Base-by-base conservation (phyloP, 2,329 filamentous ascomycete species). In the Cladosporium halotolerans region DNA sequence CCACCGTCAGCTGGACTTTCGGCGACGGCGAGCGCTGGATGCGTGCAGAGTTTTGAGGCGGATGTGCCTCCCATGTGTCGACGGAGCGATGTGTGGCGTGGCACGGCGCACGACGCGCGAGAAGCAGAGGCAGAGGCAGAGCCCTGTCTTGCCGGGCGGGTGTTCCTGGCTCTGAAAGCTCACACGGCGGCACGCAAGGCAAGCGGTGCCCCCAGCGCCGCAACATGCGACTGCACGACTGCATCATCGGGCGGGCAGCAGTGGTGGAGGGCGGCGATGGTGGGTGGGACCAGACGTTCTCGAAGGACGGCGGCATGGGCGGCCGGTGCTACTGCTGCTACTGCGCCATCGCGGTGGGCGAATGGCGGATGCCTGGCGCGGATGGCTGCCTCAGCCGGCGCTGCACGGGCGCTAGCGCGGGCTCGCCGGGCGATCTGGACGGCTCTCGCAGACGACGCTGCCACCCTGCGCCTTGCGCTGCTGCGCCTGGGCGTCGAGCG, bases 291-390 rank as follows among this genome's bases (percentile, higher is more conserved):
- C 11, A 14, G 16, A 40, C 13, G 47, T 50, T 50, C 47, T 43
- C 39, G 47, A 50, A 50, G 47, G 10, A 14, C 16, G 16, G 16
- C 16, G 16, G 16, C 16, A 18, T 18, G 32, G 45, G 23, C 46
- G 36, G 41, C 41, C 46, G 46, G 38, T 49, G 46, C 36, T 49
- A 49, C 46, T 49, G 41, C 46, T 49, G 46, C 36, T 49, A 49
- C 46, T 49, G 41, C 46, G 46, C 46, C 46, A 49, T 49, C 38
- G 31, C 14, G 23, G 46, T 34, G 46, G 33, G 36, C 23, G 46
- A 40, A 31, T 40, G 38, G 3, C 33, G 9, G 33, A 23, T 28
- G 23, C 23, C 23, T 28, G 23, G 5, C 23, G 5, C 23, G 23
- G 23, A 28, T 28, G 23, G 5, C 23, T 28, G 23, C 23, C 23